Base-by-base conservation (phyloP, 2,329 filamentous ascomycete species). In the Neonectria magnoliae region DNA sequence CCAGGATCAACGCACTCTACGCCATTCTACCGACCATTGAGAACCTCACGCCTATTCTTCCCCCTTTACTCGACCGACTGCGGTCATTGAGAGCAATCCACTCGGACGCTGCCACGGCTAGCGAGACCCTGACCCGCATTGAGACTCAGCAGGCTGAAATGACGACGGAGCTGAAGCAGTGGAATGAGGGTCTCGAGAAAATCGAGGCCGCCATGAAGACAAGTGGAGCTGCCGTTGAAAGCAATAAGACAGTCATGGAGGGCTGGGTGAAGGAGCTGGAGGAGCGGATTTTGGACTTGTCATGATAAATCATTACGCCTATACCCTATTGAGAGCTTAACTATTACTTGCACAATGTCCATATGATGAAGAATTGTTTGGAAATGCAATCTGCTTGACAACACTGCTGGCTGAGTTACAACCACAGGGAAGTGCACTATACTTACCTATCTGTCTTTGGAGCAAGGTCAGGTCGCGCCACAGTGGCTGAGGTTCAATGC, bases 1-100 rank as follows among this genome's bases (percentile, higher is more conserved):
- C 92, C 57, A 97, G 97, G 77, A 92, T 99, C 77, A 96, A 97
- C 69, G 93, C 94, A 1, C 87, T 99, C 5, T 98, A 98, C 79
- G 91, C 92, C 1, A 93, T 93, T 3, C 83, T 99, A 16, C 91
- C 94, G 1, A 96, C 93, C 0, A 96, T 99, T 63, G 94, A 97
- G 79, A 92, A 87, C 61, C 84, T 99, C 8, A 87, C 93, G 6
- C 96, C 96, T 1, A 85, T 97, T 18, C 85, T 99, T 4, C 95
- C 96, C 1, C 88, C 93, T 5, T 84, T 98, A 10, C 84, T 99
- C 11, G 94, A 98, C 73, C 88, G 96, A 27, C 82, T 99, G 55
- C 87, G 94, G 62, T 97, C 93, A 9, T 83, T 99, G 60, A 87
- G 93, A 63, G 89, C 90, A 14, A 91, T 98, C 54, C 96, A 99